These are phyloP conservation scores for Phytophthora fragariae DNA, from an alignment of 352 stramenopile species.

Conservation along the genomic window DNA sequence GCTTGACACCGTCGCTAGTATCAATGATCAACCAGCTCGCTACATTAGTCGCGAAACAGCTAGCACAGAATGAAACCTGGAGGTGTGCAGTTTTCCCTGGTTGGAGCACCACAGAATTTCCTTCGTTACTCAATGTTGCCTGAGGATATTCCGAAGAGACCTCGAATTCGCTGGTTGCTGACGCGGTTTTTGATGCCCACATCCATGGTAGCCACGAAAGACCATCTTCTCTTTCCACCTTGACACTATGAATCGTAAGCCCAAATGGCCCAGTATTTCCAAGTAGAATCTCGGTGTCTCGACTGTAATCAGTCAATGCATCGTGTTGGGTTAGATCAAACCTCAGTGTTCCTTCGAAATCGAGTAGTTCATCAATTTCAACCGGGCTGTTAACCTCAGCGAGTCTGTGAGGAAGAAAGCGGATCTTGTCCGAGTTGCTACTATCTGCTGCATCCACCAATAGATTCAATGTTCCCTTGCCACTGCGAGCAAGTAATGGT, in stretches of 20 bases:
- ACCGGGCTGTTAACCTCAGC: no score
- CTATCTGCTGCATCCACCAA: slow-evolving; percentile 6
- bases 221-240: slow-evolving; percentile 8
- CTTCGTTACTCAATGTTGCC: neutral
- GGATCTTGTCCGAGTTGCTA: neutral
- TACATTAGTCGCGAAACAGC: slow-evolving; percentile 31
- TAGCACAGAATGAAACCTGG: slow-evolving; percentile 36
- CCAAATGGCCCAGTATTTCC: slow-evolving; percentile 33
- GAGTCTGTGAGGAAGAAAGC: slow-evolving; percentile 4
- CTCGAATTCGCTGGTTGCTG: slow-evolving; percentile 20
- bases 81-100: slow-evolving; percentile 18
- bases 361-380: neutral
- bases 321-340: slow-evolving; percentile 28
- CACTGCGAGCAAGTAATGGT: slow-evolving; percentile 47
- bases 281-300: slow-evolving; percentile 25
- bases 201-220: slow-evolving; percentile 7
- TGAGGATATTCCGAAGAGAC: slow-evolving; percentile 15
- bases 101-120: slow-evolving; percentile 14
- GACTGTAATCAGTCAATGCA: slow-evolving; percentile 22
- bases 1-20: slow-evolving; percentile 35
- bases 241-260: slow-evolving; percentile 27
- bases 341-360: slow-evolving; percentile 23
- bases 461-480: slow-evolving; percentile 45
- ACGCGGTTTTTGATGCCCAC: neutral
- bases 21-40: slow-evolving; percentile 43